Conservation (phyloP, 2,329 filamentous ascomycete genomes). For the Graphilbum ipis-grandicollis region DNA sequence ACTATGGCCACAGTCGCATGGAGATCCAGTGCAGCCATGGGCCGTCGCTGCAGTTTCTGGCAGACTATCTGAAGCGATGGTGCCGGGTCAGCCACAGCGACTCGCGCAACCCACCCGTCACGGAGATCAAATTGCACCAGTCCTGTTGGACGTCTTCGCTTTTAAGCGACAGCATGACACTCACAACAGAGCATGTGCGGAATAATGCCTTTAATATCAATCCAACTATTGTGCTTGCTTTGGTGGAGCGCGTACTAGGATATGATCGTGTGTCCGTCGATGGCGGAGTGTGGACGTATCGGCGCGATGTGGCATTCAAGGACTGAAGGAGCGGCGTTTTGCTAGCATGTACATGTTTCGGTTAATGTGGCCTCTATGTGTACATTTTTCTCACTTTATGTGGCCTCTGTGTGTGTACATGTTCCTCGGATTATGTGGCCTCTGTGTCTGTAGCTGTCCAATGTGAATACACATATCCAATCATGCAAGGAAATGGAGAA, state of each 20-base stretch:
- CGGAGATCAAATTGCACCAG: slow-evolving; percentile 23
- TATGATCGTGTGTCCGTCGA: slow-evolving; percentile 17
- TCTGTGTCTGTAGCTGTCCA: too few relatives aligned
- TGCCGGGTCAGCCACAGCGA: slow-evolving; percentile 23
- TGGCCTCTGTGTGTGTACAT: too few relatives aligned
- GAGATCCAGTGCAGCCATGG: slow-evolving; percentile 30
- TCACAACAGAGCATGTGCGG: slow-evolving; percentile 17
- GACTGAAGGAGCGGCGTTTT: background rate
- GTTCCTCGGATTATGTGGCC: too few relatives aligned
- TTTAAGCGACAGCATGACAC: slow-evolving; percentile 23
- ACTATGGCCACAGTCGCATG: slow-evolving; percentile 14
- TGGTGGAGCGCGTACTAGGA: slow-evolving; percentile 29
- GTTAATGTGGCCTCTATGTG: too few relatives aligned
- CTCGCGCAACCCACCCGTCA: slow-evolving; percentile 19
- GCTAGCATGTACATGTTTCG: too few relatives aligned
- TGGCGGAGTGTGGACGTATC: slow-evolving; percentile 7
- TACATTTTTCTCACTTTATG: too few relatives aligned
- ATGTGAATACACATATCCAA: too few relatives aligned
- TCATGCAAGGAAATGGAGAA: too few relatives aligned
- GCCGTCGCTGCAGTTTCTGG: slow-evolving; percentile 24
- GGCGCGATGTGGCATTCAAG: slow-evolving; percentile 5
- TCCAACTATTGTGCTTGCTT: slow-evolving; percentile 23
- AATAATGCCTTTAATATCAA: slow-evolving; percentile 18
- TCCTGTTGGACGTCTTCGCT: slow-evolving; percentile 26
- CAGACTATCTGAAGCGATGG: slow-evolving; percentile 29